These are phyloP conservation scores for Phialophora chinensis DNA, from an alignment of 2,329 filamentous ascomycete species.

Conservation along the genomic window DNA sequence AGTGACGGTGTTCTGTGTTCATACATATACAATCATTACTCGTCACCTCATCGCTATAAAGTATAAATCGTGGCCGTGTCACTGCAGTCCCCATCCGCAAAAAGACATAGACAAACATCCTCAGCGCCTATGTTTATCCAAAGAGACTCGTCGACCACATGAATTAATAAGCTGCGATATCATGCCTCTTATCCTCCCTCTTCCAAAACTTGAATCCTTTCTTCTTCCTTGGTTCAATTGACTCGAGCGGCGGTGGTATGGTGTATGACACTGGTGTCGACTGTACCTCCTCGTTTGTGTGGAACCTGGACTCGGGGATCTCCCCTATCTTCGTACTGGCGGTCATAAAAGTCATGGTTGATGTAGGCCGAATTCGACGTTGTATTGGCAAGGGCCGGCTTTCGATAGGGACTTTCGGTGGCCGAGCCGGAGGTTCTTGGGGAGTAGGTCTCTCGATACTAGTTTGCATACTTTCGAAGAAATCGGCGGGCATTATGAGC, in stretches of 20 bases:
- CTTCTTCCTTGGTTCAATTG: conserved; percentile 28
- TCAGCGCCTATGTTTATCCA: background rate
- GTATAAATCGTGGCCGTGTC: background rate
- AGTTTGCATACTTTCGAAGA: conserved; percentile 19
- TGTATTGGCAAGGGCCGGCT: conserved; percentile 10
- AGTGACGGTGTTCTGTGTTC: background rate
- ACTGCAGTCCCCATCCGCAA: background rate
- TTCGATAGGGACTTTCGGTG: conserved; percentile 31
- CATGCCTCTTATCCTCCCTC: conserved; percentile 26
- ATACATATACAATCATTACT: background rate
- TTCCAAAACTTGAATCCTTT: conserved; percentile 39
- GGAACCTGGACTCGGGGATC: conserved; percentile 49
- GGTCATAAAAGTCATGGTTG: conserved; percentile 60
- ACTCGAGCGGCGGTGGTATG: conserved; percentile 34
- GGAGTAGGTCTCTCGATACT: background rate
- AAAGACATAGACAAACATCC: background rate
- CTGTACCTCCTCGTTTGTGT: conserved; percentile 20
- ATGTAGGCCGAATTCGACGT: conserved; percentile 28
- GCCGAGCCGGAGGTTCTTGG: conserved; percentile 18
- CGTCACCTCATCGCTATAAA: background rate
- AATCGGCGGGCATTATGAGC: conserved; percentile 36
- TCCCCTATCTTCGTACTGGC: conserved; percentile 71
- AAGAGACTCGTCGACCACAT: background rate
- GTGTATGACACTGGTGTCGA: conserved; percentile 27
- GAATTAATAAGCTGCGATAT: conserved; percentile 16